Conservation (phyloP, 2,329 filamentous ascomycete genomes). For the Claviceps capensis region DNA sequence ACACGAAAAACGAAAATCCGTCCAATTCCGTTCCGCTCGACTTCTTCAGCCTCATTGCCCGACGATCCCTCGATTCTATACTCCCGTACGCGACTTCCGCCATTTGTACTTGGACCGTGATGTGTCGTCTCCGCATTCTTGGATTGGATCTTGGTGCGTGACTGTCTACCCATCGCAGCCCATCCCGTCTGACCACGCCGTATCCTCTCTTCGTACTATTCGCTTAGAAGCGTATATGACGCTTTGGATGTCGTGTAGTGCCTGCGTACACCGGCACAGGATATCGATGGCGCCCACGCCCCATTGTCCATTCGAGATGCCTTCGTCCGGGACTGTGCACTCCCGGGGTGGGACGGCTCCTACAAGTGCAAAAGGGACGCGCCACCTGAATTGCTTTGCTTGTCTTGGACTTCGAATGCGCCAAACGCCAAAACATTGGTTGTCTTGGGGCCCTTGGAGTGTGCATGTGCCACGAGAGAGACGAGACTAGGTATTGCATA, state of each 20-base stretch:
- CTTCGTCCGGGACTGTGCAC: neutral
- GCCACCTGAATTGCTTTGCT: neutral
- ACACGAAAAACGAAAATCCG: neutral
- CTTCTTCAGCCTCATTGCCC: neutral
- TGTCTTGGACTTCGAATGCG: neutral
- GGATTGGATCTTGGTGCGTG: too few relatives aligned
- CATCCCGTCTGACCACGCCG: too few relatives aligned
- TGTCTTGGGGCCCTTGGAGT: neutral
- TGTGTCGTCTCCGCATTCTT: neutral
- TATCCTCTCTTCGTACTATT: too few relatives aligned
- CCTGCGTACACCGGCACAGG: too few relatives aligned
- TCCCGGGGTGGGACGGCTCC: neutral
- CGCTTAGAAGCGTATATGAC: too few relatives aligned
- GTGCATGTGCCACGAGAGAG: neutral
- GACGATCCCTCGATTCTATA: neutral
- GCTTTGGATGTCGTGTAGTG: too few relatives aligned
- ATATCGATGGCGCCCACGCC: too few relatives aligned
- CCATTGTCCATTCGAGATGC: neutral
- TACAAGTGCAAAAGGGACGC: neutral
- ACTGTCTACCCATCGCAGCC: too few relatives aligned
- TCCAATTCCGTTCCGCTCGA: neutral
- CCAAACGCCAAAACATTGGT: neutral
- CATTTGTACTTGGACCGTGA: neutral
- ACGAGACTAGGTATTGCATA: neutral
- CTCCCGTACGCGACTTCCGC: too few relatives aligned